Evolutionary conservation across 805 yeast species (phyloP).

Genomic region (Candida arabinofermentans): DNA sequence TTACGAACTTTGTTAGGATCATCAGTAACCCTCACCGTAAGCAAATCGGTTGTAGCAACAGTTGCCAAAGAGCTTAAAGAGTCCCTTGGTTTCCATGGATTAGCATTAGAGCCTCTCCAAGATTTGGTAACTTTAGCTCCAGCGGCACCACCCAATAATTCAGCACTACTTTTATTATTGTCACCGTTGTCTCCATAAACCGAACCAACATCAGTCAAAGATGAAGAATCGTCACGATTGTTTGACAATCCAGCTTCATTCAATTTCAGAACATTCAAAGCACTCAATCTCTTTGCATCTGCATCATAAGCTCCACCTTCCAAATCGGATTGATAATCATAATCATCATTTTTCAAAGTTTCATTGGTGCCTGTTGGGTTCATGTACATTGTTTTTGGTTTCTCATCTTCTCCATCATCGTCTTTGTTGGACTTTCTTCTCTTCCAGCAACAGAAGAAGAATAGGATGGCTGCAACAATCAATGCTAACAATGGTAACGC

Average conservation of each 20-base stretch:
- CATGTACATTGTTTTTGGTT: constrained; percentile 23
- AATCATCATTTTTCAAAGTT: constrained; percentile 25
- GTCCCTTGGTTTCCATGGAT: constrained; percentile 47
- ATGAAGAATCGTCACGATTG: constrained; percentile 38
- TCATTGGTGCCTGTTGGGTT: constrained; percentile 19
- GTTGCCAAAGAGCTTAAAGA: constrained; percentile 75
- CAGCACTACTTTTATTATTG: constrained; percentile 19
- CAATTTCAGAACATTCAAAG: constrained; percentile 48
- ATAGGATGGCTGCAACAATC: constrained; percentile 40
- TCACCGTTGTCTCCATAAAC: constrained; percentile 11
- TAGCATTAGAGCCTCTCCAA: constrained; percentile 49
- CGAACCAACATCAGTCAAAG: constrained; percentile 50
- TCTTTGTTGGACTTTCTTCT: constrained; percentile 34
- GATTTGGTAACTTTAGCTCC: constrained; percentile 42
- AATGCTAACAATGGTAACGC: constrained; percentile 64
- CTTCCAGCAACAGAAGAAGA: constrained; percentile 57
- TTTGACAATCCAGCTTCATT: constrained; percentile 37
- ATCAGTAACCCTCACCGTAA: constrained; percentile 74
- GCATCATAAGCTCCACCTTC: constrained; percentile 18
- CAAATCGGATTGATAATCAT: constrained; percentile 18
- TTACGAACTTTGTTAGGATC: constrained; percentile 42
- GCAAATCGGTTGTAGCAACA: constrained; percentile 77
- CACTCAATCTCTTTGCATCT: constrained; percentile 38
- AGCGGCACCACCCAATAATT: constrained; percentile 4
- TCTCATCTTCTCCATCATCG: constrained; percentile 25